Percentiles rank a stretch among this genome's conserved stretches.
phyloP scores from a whole-genome alignment of 1,139 yeast species.

The Suhomyces choctaworum region DNA sequence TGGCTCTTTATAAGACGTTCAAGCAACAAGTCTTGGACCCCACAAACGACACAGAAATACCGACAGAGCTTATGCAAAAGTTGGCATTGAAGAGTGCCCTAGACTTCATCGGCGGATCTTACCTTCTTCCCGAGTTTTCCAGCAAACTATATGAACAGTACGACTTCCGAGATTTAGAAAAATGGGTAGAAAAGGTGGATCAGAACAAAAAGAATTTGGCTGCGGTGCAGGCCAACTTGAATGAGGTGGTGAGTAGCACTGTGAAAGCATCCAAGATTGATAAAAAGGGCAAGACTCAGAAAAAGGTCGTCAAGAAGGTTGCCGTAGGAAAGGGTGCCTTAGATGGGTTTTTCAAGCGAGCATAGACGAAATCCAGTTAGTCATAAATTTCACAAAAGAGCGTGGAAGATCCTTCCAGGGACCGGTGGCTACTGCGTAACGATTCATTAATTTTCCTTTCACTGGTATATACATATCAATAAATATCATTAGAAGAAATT shows the following conservation, averaged over 20 bases:
- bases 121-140: slow-evolving; percentile 21
- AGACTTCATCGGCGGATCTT: slow-evolving; percentile 34
- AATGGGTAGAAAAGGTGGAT: slow-evolving; percentile 30
- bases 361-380: slow-evolving; percentile 17
- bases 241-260: slow-evolving; percentile 23
- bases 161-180: slow-evolving; percentile 29
- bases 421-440: slow-evolving; percentile 1
- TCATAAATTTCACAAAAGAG: too few species aligned
- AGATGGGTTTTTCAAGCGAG: slow-evolving; percentile 57
- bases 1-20: slow-evolving; percentile 15
- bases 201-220: slow-evolving; percentile 29
- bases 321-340: slow-evolving; percentile 61
- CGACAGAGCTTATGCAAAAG: slow-evolving; percentile 28
- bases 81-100: slow-evolving; percentile 27
- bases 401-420: too few species aligned
- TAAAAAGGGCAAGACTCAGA: slow-evolving; percentile 20
- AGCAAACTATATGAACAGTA: slow-evolving; percentile 15
- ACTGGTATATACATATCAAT: slow-evolving; percentile 6
- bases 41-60: slow-evolving; percentile 21
- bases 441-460: background rate
- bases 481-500: slow-evolving; percentile 1
- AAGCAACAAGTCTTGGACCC: slow-evolving; percentile 26
- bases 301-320: slow-evolving; percentile 35
- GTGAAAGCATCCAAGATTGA: slow-evolving; percentile 17
- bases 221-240: slow-evolving; percentile 40